A percentile compares a stretch with the other conserved stretches of the same genome.
phyloP scores from a whole-genome alignment of 805 yeast species.

The Lachancea thermotolerans region DNA sequence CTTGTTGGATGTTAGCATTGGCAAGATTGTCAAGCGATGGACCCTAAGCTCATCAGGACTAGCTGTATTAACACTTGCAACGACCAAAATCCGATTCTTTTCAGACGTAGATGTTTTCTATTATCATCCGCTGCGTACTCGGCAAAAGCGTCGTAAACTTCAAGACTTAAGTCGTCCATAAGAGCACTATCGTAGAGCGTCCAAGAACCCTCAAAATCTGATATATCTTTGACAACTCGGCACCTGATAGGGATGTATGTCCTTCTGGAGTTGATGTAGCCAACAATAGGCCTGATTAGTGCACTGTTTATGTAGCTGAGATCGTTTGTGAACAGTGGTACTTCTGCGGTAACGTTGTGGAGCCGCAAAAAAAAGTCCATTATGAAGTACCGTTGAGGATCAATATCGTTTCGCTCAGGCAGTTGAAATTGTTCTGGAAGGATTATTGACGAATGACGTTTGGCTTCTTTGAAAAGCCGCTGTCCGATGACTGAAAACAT shows the following conservation, averaged over 20 bases:
- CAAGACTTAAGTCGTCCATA: constrained; percentile 86
- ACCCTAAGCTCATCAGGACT: constrained; percentile 75
- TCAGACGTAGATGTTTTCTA: constrained; percentile 60
- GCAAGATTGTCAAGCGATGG: constrained; percentile 37
- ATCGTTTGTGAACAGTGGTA: constrained; percentile 83
- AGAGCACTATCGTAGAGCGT: constrained; percentile 84
- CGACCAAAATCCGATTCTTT: constrained; percentile 90
- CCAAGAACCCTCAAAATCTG: constrained; percentile 95
- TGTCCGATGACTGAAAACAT: constrained; percentile 43
- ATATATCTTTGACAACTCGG: constrained; percentile 66
- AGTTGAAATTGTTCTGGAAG: constrained; percentile 26
- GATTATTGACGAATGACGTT: constrained; percentile 27
- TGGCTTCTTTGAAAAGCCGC: constrained; percentile 43
- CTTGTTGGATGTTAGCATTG: background rate
- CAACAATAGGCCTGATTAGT: constrained; percentile 87
- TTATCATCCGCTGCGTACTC: constrained; percentile 85
- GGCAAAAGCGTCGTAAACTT: constrained; percentile 86
- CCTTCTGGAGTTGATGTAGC: constrained; percentile 83
- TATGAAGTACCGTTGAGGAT: constrained; percentile 50
- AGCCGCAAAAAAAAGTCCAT: constrained; percentile 74
- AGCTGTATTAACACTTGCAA: constrained; percentile 77
- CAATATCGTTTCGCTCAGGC: constrained; percentile 18
- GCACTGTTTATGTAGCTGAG: constrained; percentile 90
- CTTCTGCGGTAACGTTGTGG: constrained; percentile 80
- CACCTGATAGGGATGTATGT: constrained; percentile 86